Evolutionary conservation across 2,329 filamentous ascomycete species (phyloP), one percentile per base, ranked within the genome.

Genomic region (Aureobasidium zeae): DNA sequence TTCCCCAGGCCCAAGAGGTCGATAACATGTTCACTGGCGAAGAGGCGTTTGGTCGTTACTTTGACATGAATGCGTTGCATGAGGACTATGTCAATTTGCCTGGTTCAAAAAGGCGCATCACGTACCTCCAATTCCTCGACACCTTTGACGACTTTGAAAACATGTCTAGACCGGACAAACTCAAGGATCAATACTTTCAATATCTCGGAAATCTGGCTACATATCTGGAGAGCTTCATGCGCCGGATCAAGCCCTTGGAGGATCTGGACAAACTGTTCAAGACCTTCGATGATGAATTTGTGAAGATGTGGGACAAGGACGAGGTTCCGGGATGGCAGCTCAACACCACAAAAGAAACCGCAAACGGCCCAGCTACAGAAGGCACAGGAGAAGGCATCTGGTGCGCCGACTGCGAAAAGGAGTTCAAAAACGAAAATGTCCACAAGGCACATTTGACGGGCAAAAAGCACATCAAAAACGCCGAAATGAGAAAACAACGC

Each of bases 11-110:
- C 3, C 77, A 76, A 31, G 77, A 88, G 41, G 81, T 95, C 35
- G 89, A 96, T 58, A 79, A 78, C 46, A 83, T 96, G 70, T 98
- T 98, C 63, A 94, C 87, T 0, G 91, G 91, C 49, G 93, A 98
- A 64, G 91, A 98, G 63, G 83, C 82, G 0, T 95, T 83, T 56
- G 91, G 91, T 31, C 83, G 86, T 53, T 98, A 86, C 64, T 84
- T 98, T 56, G 91, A 98, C 62, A 67, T 98, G 34, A 89, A 83
- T 13, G 75, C 72, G 28, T 76, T 80, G 52, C 88, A 96, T 63
- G 89, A 96, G 57, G 73, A 83, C 11, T 98, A 87, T 59, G 73
- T 95, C 48, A 98, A 98, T 58, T 71, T 98, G 7, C 83, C 86
- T 2, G 81, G 83, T 7, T 79, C 88, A 15, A 94, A 93, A 64